Evolutionary conservation across 352 stramenopile species (phyloP), one percentile per base, ranked within the genome.

Genomic region (Elongisporangium senticosum): DNA sequence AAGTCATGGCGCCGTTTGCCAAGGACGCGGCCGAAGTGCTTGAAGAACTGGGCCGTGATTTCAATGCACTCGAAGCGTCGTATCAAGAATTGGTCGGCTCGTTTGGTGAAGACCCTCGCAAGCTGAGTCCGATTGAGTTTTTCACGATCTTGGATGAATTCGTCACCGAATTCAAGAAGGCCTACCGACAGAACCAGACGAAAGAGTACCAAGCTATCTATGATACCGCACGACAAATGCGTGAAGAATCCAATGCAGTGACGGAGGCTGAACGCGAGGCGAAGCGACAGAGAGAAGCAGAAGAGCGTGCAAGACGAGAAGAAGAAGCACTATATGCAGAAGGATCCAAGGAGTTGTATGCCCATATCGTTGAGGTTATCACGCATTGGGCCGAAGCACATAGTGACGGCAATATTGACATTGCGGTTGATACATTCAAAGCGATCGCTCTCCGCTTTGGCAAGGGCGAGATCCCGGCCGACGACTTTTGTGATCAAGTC

Each of bases 91-190:
- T 95, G 20, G 68, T 95, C 40, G 77, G 67, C n/a, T 92, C 86
- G 1, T 93, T 95, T 61, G 86, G 86, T 21, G 86, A 95, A 60
- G 86, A 95, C 51, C 76, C 86, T 13, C 71, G 83, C 2, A 95
- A 92, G 53, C 71, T 93, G 53, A 81, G 83, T 2, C 80, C 86
- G 2, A 91, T 87, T 61, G 83, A 93, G 21, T 95, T 93, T 55
- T 95, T 95, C 50, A 69, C 74, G 13, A 88, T 92, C 55, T 21
- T 95, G 49, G 79, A 93, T 51, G 82, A 93, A 55, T 95, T 95
- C 56, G 77, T 90, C 40, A 86, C 67, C 1, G 86, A 93, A 52
- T 91, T 95, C 61, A 95, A 95, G 67, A 95, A 95, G 59, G 85
- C 85, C 0, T 95, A 92, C 49, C 83, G 85, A 26, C 80, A 92